Evolutionary conservation across 1,284 basidiomycete species (phyloP), one percentile per base, ranked within the genome.

Genomic region (Sanghuangporus weigelae): DNA sequence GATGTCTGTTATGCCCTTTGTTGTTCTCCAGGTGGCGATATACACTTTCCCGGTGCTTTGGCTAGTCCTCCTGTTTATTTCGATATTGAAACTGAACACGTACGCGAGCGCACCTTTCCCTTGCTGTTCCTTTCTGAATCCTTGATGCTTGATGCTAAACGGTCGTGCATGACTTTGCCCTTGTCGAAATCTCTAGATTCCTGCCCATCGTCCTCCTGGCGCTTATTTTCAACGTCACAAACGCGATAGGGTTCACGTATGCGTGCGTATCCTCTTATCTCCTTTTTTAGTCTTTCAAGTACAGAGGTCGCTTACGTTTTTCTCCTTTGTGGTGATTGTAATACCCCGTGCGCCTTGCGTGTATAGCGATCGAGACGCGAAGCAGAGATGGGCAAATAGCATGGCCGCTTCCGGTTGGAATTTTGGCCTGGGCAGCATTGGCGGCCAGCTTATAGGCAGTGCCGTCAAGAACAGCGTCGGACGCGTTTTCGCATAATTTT

Each of bases 21-120:
- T 36, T 14, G 4, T 40, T 21, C 19, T 40, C 23, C 69, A 93
- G 93, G 89, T 90, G 66, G 94, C 94, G 14, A 80, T 96, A 16
- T 96, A 96, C 75, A 79, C 84, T n/a, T 97, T 95, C 76, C 95
- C 95, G 0, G 77, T 89, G 21, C 82, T 94, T 11, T 98, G 95
- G 95, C 71, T 88, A 38, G 84, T 88, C 12, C 82, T 98, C 23
- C 78, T 98, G 67, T 86, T 97, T 61, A 87, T 97, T 51, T 95
- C 94, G 14, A 75, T 97, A 64, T 78, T 98, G 72, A 93, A 93
- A 73, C 88, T 96, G 74, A 92, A 85, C 74, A 80, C 89, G 93
- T 95, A 68, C 69, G 87, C 80, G 7, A 59, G 57, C 35, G 50
- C 36, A 5, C 8, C 59, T 53, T 46, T 26, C 50, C 50, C 21